Evolutionary conservation across 2,329 filamentous ascomycete genomes (phyloP).

Genomic region (Fusarium oxysporum): DNA sequence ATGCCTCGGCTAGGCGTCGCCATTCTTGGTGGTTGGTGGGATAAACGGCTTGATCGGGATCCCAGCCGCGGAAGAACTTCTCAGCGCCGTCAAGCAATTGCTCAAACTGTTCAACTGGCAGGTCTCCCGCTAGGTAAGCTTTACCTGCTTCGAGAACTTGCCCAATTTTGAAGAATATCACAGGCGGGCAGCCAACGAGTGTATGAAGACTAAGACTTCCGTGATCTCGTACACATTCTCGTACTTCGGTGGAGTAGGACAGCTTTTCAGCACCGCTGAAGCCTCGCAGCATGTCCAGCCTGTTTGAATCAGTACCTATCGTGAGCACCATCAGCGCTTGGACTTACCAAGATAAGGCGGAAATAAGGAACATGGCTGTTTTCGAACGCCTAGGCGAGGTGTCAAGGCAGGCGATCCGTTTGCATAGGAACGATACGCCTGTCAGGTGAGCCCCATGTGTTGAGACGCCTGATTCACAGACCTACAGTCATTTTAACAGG

Average conservation of each 20-base stretch:
- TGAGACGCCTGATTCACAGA: slow-evolving; percentile 45
- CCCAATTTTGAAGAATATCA: slow-evolving; percentile 43
- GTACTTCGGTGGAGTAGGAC: slow-evolving; percentile 41
- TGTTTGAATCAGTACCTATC: neutral
- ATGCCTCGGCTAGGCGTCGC: slow-evolving; percentile 46
- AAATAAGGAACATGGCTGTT: slow-evolving; percentile 42
- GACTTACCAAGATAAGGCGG: slow-evolving; percentile 42
- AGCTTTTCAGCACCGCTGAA: slow-evolving; percentile 49
- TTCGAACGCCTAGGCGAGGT: slow-evolving; percentile 26
- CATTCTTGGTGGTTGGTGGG: slow-evolving; percentile 45
- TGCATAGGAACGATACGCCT: slow-evolving; percentile 46
- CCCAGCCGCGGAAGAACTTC: slow-evolving; percentile 43
- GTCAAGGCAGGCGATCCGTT: slow-evolving; percentile 29
- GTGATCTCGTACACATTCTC: slow-evolving; percentile 40
- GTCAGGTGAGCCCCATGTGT: slow-evolving; percentile 45
- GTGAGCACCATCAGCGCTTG: accelerated
- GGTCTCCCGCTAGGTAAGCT: slow-evolving; percentile 2
- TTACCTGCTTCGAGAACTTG: slow-evolving; percentile 42
- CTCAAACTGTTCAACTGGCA: slow-evolving; percentile 21
- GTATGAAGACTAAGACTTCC: slow-evolving; percentile 42
- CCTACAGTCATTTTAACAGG: slow-evolving; percentile 8
- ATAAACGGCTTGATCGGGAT: slow-evolving; percentile 40
- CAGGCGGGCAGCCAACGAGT: slow-evolving; percentile 44
- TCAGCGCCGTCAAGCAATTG: slow-evolving; percentile 33
- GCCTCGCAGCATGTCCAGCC: slow-evolving; percentile 47